Base-by-base conservation (phyloP, 192 early-diverging fungal species). In the Coemansia umbellata region DNA sequence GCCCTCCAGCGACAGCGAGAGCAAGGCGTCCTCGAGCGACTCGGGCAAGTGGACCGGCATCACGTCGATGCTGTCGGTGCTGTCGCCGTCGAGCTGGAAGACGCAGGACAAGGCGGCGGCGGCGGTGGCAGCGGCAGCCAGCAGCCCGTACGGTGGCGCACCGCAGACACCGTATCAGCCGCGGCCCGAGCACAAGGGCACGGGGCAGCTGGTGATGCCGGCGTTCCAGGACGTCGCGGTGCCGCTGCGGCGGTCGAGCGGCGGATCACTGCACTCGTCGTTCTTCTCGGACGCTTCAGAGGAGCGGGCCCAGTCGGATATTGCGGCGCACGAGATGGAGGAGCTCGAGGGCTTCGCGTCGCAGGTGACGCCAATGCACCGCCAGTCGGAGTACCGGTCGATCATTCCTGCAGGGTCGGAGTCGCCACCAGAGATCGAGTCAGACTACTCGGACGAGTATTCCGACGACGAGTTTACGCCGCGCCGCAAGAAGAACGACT, bases 51-150 rank as follows among this genome's bases (percentile, higher is more conserved):
- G 72, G 65, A 61, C 49, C 5, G 41, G 50, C 26, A 18, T 75
- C 10, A 44, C 61, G 23, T 68, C 65, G 37, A 63, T 75, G 60
- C 60, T 75, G 1, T 58, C 71, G 30, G 59, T 74, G 55, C 47
- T 74, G 28, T 74, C 72, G 37, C 72, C 72, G 17, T 60, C 65
- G 15, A 75, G 60, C 65, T 75, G 72, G 72, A 75, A 75, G 49
- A 32, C 60, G 24, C 60, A 63, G 50, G 18, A 28, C 6, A 37
- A 36, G 5, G 28, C 36, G 26, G 36, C 23, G 7, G 50, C 28
- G 4, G 51, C 60, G 1, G 35, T 19, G 0, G 28, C 11, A 6
- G 35, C 17, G 24, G 59, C 22, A 1, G 31, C 43, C 0, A 30
- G 40, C 47, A 67, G 51, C 37, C 74, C 74, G n/a, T 77, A 77